Evolutionary conservation across 2,329 filamentous ascomycete species (phyloP).

Genomic region (Aureobasidium sp.): DNA sequence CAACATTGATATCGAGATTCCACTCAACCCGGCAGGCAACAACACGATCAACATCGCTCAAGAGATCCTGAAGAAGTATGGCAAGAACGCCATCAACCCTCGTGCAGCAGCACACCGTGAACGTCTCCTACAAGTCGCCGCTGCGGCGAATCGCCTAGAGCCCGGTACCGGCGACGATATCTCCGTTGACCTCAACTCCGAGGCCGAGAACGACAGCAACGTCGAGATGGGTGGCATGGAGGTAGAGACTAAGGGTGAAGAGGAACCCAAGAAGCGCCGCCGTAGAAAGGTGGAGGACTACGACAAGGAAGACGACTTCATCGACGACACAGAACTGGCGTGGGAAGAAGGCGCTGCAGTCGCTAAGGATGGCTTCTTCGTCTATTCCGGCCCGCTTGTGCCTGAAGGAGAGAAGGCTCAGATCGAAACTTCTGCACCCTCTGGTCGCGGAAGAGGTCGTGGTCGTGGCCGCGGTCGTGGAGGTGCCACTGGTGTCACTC

Average conservation of each 20-base stretch:
- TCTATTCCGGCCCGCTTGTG: slow-evolving; percentile 87
- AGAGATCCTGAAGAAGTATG: slow-evolving; percentile 86
- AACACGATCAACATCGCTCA: slow-evolving; percentile 94
- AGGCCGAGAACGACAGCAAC: slow-evolving; percentile 61
- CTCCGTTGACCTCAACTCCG: slow-evolving; percentile 59
- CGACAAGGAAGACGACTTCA: slow-evolving; percentile 58
- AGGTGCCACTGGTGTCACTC: slow-evolving; percentile 26
- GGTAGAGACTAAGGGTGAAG: slow-evolving; percentile 53
- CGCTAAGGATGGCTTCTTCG: slow-evolving; percentile 93
- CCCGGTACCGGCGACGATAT: slow-evolving; percentile 56
- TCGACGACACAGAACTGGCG: slow-evolving; percentile 85
- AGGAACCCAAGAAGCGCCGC: slow-evolving; percentile 64
- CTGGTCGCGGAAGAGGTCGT: slow-evolving; percentile 37
- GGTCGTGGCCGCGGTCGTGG: slow-evolving; percentile 53
- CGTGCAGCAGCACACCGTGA: slow-evolving; percentile 82
- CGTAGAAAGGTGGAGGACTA: slow-evolving; percentile 63
- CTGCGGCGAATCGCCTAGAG: slow-evolving; percentile 77
- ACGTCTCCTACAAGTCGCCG: slow-evolving; percentile 77
- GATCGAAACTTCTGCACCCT: slow-evolving; percentile 40
- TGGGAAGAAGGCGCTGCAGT: slow-evolving; percentile 96
- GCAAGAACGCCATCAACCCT: slow-evolving; percentile 88
- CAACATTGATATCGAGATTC: slow-evolving; percentile 79
- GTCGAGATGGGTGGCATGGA: slow-evolving; percentile 72
- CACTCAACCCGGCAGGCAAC: slow-evolving; percentile 71
- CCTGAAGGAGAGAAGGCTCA: slow-evolving; percentile 72